A percentile compares a stretch with the other conserved stretches of the same genome.
phyloP scores from a whole-genome alignment of 2,329 filamentous ascomycete genomes.

The Microdochium trichocladiopsis region DNA sequence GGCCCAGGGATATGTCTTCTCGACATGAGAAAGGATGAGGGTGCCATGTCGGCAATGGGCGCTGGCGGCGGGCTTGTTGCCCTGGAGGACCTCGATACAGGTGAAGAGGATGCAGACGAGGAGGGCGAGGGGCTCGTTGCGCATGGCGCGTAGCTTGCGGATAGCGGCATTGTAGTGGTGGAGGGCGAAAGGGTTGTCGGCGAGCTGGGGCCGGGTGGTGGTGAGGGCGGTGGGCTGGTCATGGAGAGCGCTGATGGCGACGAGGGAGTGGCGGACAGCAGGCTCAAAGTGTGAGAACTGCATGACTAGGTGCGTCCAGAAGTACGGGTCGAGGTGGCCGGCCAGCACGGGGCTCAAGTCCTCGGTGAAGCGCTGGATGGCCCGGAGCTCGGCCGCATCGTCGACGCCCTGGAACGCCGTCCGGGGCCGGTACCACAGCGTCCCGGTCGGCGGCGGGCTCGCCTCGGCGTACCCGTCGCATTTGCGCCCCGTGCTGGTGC shows the following conservation, averaged over 20 bases:
- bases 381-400: slow-evolving; percentile 18
- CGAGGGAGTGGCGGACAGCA: slow-evolving; percentile 27
- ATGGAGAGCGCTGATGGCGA: slow-evolving; percentile 31
- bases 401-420: slow-evolving; percentile 15
- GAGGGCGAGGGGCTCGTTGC: slow-evolving; percentile 26
- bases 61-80: slow-evolving; percentile 24
- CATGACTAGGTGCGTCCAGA: slow-evolving; percentile 31
- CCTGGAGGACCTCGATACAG: slow-evolving; percentile 34
- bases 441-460: slow-evolving; percentile 4
- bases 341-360: slow-evolving; percentile 26
- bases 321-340: slow-evolving; percentile 26
- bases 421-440: slow-evolving; percentile 28
- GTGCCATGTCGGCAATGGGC: slow-evolving; percentile 31
- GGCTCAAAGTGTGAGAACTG: slow-evolving; percentile 28
- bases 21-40: slow-evolving; percentile 22
- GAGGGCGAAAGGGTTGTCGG: slow-evolving; percentile 23
- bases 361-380: slow-evolving; percentile 28
- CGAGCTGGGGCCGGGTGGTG: slow-evolving; percentile 1
- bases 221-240: slow-evolving; percentile 13
- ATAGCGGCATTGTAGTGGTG: slow-evolving; percentile 34
- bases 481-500: slow-evolving; percentile 18
- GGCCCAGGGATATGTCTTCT: slow-evolving; percentile 17
- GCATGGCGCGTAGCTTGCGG: slow-evolving; percentile 17
- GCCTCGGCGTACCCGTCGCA: slow-evolving; percentile 22
- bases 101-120: slow-evolving; percentile 33